These are phyloP conservation scores for Aspergillus pseudoviridinutans DNA, from an alignment of 2,329 filamentous ascomycete species.

Conservation along the genomic window DNA sequence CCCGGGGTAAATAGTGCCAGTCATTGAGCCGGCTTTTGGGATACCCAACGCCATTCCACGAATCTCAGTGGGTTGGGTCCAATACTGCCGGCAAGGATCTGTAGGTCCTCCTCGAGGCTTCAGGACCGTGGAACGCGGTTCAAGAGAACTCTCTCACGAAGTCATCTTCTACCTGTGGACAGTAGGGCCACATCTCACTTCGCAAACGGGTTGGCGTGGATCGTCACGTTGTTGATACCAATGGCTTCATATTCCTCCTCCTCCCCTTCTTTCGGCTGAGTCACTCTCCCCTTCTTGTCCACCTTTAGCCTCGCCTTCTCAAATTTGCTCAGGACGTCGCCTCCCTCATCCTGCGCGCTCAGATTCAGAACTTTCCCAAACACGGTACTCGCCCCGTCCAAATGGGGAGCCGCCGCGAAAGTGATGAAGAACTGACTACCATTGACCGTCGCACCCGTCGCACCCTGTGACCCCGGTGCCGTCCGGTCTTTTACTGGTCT, in stretches of 20 bases:
- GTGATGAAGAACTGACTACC: constrained; percentile 64
- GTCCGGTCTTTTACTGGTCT: constrained; percentile 43
- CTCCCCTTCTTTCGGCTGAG: constrained; percentile 39
- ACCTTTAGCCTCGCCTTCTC: constrained; percentile 58
- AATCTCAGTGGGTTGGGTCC: neutral
- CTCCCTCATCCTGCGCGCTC: constrained; percentile 42
- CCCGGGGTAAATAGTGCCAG: too few relatives aligned
- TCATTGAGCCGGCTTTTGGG: neutral
- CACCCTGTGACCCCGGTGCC: constrained; percentile 45
- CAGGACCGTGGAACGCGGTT: neutral
- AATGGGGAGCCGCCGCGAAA: constrained; percentile 57
- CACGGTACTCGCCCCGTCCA: constrained; percentile 64
- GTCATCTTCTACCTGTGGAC: neutral
- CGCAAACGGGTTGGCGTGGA: constrained; percentile 65
- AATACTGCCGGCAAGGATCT: neutral
- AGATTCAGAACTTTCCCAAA: constrained; percentile 57
- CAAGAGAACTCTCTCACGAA: neutral
- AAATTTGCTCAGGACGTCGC: constrained; percentile 45
- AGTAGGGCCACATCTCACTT: constrained; percentile 33
- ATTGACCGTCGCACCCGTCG: constrained; percentile 42
- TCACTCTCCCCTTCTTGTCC: constrained; percentile 59
- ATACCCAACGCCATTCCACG: neutral
- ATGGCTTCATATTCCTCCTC: constrained; percentile 47
- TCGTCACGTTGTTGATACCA: constrained; percentile 53
- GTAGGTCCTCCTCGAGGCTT: neutral